Evolutionary conservation across 129 eudicot species (phyloP).

Genomic region (Deinandra increscens): DNA sequence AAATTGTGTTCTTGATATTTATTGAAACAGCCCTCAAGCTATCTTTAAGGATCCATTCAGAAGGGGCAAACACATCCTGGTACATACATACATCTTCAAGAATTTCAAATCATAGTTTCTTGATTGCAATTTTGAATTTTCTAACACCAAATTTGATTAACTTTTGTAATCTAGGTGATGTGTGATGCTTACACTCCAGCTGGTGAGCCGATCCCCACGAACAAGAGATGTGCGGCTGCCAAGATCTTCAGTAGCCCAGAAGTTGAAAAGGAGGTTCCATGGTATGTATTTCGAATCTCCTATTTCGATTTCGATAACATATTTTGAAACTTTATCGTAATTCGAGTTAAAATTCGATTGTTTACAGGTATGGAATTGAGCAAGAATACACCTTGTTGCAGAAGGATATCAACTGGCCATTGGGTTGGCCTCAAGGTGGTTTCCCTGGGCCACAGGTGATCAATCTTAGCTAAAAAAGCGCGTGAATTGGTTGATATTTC

Average conservation of each 20-base stretch:
- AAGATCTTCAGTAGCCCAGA: constrained; percentile 71
- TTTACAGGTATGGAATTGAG: constrained; percentile 78
- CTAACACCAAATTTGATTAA: neutral
- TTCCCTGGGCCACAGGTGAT: constrained; percentile 85
- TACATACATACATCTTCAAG: constrained; percentile 31
- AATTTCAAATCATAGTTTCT: neutral
- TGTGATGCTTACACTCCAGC: constrained; percentile 96
- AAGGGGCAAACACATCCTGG: constrained; percentile 85
- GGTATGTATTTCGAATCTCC: constrained; percentile 40
- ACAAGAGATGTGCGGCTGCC: constrained; percentile 74
- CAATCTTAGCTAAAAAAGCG: constrained; percentile 8
- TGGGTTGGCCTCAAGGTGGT: constrained; percentile 88
- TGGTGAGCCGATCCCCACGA: constrained; percentile 92
- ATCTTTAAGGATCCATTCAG: constrained; percentile 94
- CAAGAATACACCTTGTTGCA: constrained; percentile 86
- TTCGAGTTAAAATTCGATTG: neutral
- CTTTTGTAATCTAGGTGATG: constrained; percentile 54
- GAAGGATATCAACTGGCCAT: constrained; percentile 72
- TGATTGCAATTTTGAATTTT: neutral
- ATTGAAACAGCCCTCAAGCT: constrained; percentile 86
- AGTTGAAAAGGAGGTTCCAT: constrained; percentile 76
- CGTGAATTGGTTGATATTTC: neutral
- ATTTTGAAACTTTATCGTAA: neutral
- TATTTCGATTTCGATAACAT: neutral
- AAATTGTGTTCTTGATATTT: constrained; percentile 10